Evolutionary conservation across 2,329 filamentous ascomycete species (phyloP).

Genomic region (Fusarium nematophilum): DNA sequence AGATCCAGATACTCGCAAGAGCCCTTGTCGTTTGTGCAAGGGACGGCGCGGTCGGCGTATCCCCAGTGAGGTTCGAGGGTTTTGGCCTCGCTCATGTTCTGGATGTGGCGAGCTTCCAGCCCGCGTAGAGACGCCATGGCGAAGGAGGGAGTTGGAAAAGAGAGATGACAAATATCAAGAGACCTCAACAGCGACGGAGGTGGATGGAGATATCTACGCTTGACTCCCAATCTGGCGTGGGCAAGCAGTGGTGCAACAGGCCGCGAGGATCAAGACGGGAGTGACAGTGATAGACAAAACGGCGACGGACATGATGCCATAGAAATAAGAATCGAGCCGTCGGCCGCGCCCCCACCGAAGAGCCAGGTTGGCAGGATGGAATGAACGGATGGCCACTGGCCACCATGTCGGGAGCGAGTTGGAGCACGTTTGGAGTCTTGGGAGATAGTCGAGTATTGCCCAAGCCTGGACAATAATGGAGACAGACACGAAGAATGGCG

Average conservation of each 20-base stretch:
- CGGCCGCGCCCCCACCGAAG: constrained; percentile 24
- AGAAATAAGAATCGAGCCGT: constrained; percentile 39
- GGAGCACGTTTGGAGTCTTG: constrained; percentile 31
- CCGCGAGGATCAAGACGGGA: constrained; percentile 10
- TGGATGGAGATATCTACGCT: constrained; percentile 3
- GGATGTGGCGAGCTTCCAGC: constrained; percentile 53
- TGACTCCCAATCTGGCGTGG: constrained; percentile 1
- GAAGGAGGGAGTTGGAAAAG: background rate
- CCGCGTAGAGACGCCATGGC: constrained; percentile 34
- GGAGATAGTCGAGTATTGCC: constrained; percentile 6
- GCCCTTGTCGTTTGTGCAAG: constrained; percentile 59
- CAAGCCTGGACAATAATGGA: constrained; percentile 10
- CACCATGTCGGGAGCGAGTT: constrained; percentile 2
- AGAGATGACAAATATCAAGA: background rate
- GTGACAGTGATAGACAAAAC: constrained; percentile 2
- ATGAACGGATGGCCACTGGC: background rate
- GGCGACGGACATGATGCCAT: constrained; percentile 31
- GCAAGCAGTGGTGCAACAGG: constrained; percentile 2
- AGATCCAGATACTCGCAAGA: constrained; percentile 63
- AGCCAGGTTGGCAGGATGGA: constrained; percentile 9
- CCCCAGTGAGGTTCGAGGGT: constrained; percentile 59
- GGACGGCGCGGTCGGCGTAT: constrained; percentile 57
- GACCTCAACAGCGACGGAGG: background rate
- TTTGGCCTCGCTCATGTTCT: constrained; percentile 53
- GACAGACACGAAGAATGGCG: no score